Percentiles rank a stretch among this genome's conserved stretches.
Conservation (phyloP, 2,329 filamentous ascomycete genomes). For the Dendryphion nanum region DNA sequence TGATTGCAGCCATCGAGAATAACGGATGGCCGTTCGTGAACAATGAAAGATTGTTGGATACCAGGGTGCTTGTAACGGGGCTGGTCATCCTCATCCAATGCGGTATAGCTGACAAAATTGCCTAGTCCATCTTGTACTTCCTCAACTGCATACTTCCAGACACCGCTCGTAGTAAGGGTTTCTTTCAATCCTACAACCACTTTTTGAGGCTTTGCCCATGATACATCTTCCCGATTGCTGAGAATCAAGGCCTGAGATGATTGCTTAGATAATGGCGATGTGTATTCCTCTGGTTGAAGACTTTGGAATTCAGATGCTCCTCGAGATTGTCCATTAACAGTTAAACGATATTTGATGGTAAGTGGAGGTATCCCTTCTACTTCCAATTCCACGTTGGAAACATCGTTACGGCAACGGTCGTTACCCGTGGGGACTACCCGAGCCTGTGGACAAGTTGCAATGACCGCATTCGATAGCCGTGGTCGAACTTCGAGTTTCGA, state of each 20-base stretch:
- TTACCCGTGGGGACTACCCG: slow-evolving; percentile 64
- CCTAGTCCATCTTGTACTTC: slow-evolving; percentile 90
- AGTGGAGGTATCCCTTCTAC: slow-evolving; percentile 87
- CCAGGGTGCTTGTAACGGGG: slow-evolving; percentile 59
- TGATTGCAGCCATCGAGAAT: slow-evolving; percentile 73
- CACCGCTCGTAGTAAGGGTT: slow-evolving; percentile 73
- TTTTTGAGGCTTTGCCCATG: slow-evolving; percentile 75
- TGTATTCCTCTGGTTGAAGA: slow-evolving; percentile 83
- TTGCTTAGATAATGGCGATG: slow-evolving; percentile 70
- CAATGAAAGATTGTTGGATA: slow-evolving; percentile 74
- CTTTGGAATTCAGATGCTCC: slow-evolving; percentile 84
- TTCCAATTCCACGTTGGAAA: slow-evolving; percentile 81
- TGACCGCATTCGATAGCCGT: slow-evolving; percentile 71
- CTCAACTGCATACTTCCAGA: slow-evolving; percentile 87
- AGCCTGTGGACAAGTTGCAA: slow-evolving; percentile 83
- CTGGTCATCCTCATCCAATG: slow-evolving; percentile 62
- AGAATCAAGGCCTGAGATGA: slow-evolving; percentile 58
- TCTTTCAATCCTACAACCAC: slow-evolving; percentile 87
- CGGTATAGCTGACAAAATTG: slow-evolving; percentile 75
- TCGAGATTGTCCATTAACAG: slow-evolving; percentile 77
- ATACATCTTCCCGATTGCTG: slow-evolving; percentile 62
- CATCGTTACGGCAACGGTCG: slow-evolving; percentile 78
- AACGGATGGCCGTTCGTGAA: slow-evolving; percentile 80
- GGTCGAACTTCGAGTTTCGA: slow-evolving; percentile 91
- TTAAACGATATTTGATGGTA: slow-evolving; percentile 87